These are phyloP conservation scores for Claviceps sp. DNA, from an alignment of 2,329 filamentous ascomycete species.

Conservation along the genomic window DNA sequence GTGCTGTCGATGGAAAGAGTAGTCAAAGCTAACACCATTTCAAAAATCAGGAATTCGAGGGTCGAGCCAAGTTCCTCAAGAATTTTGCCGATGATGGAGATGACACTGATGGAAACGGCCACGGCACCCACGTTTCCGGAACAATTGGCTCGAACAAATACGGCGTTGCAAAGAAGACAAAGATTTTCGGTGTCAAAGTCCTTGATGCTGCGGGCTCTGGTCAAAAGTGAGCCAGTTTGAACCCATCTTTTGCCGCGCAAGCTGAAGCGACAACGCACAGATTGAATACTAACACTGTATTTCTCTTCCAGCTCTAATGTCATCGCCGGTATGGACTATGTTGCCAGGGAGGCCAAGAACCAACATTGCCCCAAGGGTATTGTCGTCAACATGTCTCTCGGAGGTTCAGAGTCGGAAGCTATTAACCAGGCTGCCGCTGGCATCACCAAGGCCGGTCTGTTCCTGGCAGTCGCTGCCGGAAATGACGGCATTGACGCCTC, in stretches of 20 bases:
- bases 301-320: constrained; percentile 20
- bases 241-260: background rate
- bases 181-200: constrained; percentile 31
- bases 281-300: background rate
- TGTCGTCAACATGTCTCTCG: constrained; percentile 42
- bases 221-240: constrained; percentile 19
- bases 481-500: constrained; percentile 31
- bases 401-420: constrained; percentile 28
- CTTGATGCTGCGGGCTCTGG: constrained; percentile 24
- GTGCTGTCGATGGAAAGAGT: background rate
- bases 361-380: constrained; percentile 27
- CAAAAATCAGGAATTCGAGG: constrained; percentile 22
- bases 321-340: constrained; percentile 31
- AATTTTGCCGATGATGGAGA: constrained; percentile 22
- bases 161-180: constrained; percentile 33
- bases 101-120: constrained; percentile 29
- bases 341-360: constrained; percentile 20
- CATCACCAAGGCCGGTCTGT: constrained; percentile 30
- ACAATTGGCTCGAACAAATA: constrained; percentile 28
- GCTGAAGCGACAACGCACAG: background rate
- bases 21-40: background rate
- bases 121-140: constrained; percentile 34
- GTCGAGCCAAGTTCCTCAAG: constrained; percentile 25
- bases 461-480: constrained; percentile 42
- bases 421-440: constrained; percentile 34